Evolutionary conservation across 495 filamentous ascomycete genomes (phyloP), one percentile per base, ranked within the genome.

Genomic region (Viridothelium virens): DNA sequence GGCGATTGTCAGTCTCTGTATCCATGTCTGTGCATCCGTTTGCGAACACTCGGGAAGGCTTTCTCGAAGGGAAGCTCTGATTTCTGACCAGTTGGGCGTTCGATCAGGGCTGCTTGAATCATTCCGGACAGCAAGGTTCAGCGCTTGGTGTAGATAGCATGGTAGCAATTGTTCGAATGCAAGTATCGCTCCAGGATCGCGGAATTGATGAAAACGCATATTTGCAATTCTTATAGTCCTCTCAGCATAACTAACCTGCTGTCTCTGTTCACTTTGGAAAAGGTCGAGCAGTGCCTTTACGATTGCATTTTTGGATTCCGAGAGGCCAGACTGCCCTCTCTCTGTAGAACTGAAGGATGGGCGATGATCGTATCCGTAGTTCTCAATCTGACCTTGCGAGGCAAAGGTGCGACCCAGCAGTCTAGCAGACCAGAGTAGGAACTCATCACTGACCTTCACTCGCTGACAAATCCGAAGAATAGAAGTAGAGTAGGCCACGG

Each of bases 391-490:
- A 6, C 53, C 53, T 59, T 59, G 53, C 3, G 88, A 82, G 56
- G 89, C 86, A 76, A 92, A 97, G 0, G 91, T 87, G 70, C 91
- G 84, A 25, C 94, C 94, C 33, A 98, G 80, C 16, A 92, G 88
- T 63, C 86, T 83, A 6, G 88, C 91, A 47, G 89, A 89, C 94
- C 94, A 98, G 3, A 90, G 76, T 12, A 89, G 77, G 73, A 94
- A 97, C 31, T 85, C 82, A 37, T 80, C 77, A 53, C 87, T 87
- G 38, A 87, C 80, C 10, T 79, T 76, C 47, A 80, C 77, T 34
- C 80, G 79, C 65, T 85, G 82, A 69, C 91, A 88, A 33, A 86
- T 91, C 69, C 88, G 85, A 85, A 87, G 92, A 2, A 96, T 79
- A 38, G 85, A 81, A 38, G 85, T 76, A 34, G 84, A 83, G 69